Conservation (phyloP, 176 grass and related monocot species). For the Chloris gayana region DNA sequence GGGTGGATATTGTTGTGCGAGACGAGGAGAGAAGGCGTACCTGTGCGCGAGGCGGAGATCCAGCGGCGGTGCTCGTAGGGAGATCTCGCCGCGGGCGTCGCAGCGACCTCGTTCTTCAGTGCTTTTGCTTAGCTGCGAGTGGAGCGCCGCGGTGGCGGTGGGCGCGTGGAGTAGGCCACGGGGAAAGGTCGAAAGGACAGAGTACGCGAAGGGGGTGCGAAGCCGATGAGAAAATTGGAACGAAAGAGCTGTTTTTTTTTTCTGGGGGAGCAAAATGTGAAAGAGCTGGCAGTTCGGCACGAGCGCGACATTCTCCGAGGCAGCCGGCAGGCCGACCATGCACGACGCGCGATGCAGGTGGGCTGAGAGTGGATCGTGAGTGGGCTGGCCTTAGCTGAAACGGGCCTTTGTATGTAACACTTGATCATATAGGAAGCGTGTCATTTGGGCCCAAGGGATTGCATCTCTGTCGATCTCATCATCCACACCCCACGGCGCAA, state of each 20-base stretch:
- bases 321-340: background rate
- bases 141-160: background rate
- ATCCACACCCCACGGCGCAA: too few relatives aligned
- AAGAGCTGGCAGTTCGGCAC: background rate
- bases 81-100: background rate
- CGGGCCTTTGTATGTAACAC: background rate
- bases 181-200: background rate
- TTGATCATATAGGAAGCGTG: too few relatives aligned
- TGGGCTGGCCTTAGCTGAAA: background rate
- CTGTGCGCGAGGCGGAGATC: constrained; percentile 8
- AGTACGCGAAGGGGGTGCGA: background rate
- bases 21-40: background rate
- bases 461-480: too few relatives aligned
- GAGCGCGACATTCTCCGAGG: constrained; percentile 16
- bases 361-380: background rate
- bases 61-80: background rate
- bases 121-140: background rate
- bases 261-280: too few relatives aligned
- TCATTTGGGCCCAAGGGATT: background rate
- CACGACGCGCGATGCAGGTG: background rate
- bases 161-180: constrained; percentile 2
- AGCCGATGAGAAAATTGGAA: background rate
- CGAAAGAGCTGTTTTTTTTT: too few relatives aligned
- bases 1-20: background rate
- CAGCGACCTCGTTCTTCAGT: background rate